Conservation (phyloP, 2,329 filamentous ascomycete genomes). For the Arthrobotrys conoides region DNA sequence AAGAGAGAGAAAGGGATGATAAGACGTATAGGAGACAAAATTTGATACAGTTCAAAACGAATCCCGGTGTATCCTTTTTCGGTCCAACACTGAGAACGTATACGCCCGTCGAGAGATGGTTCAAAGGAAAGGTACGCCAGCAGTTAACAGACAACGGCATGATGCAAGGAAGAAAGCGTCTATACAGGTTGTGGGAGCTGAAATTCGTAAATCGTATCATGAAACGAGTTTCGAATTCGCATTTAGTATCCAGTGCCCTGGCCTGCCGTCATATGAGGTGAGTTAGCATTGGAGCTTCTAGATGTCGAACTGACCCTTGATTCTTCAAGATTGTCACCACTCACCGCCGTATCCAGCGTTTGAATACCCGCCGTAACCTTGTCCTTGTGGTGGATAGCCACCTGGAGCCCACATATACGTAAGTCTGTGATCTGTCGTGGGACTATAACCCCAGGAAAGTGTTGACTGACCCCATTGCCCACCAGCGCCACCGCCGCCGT, state of each 20-base stretch:
- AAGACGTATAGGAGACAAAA: conserved; percentile 45
- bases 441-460: conserved; percentile 56
- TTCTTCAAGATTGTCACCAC: conserved; percentile 30
- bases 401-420: conserved; percentile 54
- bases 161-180: conserved; percentile 58
- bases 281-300: conserved; percentile 41
- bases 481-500: conserved; percentile 38
- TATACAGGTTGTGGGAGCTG: conserved; percentile 53
- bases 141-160: conserved; percentile 57
- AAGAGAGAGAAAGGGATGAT: conserved; percentile 24
- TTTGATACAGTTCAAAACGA: conserved; percentile 53
- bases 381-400: conserved; percentile 47
- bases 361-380: conserved; percentile 45
- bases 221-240: conserved; percentile 60
- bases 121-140: conserved; percentile 56
- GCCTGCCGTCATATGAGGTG: conserved; percentile 27
- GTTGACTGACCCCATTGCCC: conserved; percentile 59
- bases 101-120: conserved; percentile 56
- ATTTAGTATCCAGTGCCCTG: conserved; percentile 48
- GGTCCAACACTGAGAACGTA: conserved; percentile 59
- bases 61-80: conserved; percentile 54
- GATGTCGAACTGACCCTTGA: conserved; percentile 36
- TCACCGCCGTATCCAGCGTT: conserved; percentile 43
- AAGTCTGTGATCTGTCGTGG: conserved; percentile 59
- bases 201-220: conserved; percentile 61